These are phyloP conservation scores for Ceratocystis papillata DNA, from an alignment of 2,329 filamentous ascomycete species.

Conservation along the genomic window DNA sequence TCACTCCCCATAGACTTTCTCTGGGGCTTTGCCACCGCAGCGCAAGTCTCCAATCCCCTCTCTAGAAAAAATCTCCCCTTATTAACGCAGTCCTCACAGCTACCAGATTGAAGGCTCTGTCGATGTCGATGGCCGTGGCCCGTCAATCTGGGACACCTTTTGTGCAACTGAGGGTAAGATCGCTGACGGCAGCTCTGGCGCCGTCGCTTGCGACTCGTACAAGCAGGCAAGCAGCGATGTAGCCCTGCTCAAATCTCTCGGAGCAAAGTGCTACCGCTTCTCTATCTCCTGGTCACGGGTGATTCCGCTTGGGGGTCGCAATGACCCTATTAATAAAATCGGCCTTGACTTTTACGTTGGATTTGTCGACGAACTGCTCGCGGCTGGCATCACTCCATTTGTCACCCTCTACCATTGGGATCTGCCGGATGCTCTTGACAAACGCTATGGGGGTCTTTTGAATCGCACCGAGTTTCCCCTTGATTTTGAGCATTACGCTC, in stretches of 20 bases:
- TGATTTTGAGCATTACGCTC: conserved; percentile 71
- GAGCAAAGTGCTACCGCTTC: conserved; percentile 69
- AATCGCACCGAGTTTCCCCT: conserved; percentile 73
- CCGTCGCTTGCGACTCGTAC: conserved; percentile 77
- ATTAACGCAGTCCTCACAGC: conserved; percentile 36
- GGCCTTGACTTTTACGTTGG: conserved; percentile 69
- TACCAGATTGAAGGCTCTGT: conserved; percentile 79
- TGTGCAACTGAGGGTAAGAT: conserved; percentile 72
- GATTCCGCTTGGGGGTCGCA: conserved; percentile 72
- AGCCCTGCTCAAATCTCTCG: conserved; percentile 60
- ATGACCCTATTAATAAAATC: conserved; percentile 68
- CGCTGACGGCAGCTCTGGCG: conserved; percentile 63
- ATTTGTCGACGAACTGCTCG: conserved; percentile 67
- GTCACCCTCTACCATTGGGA: conserved; percentile 87
- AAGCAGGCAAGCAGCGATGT: conserved; percentile 69
- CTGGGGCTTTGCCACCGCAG: conserved; percentile 72
- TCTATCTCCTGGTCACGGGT: conserved; percentile 77
- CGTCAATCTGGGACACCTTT: conserved; percentile 87
- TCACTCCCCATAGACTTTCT: conserved; percentile 58
- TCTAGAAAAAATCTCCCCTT: background rate
- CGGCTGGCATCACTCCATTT: conserved; percentile 65
- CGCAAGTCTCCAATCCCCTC: conserved; percentile 39
- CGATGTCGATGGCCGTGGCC: conserved; percentile 63
- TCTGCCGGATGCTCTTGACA: conserved; percentile 64
- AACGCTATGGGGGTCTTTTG: conserved; percentile 69